phyloP scores from a whole-genome alignment of 164 flowering plant species.

The Houttuynia cordata region DNA sequence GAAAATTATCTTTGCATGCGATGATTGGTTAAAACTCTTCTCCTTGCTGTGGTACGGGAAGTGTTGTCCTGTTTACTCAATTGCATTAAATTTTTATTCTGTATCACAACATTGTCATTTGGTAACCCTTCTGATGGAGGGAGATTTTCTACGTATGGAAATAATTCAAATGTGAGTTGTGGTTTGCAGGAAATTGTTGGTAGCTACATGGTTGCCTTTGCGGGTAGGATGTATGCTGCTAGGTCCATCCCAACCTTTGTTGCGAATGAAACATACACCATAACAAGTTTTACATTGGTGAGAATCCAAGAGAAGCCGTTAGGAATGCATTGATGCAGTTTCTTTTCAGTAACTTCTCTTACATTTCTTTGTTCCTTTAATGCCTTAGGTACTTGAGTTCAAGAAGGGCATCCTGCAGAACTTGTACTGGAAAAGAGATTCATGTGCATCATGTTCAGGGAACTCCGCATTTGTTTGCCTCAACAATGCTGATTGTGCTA shows the following conservation, averaged over 20 bases:
- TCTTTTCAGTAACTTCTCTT: not conserved
- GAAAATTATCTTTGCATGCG: too few relatives aligned
- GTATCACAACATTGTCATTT: too few relatives aligned
- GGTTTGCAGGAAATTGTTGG: constrained; percentile 40
- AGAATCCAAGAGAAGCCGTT: constrained; percentile 8
- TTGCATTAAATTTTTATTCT: too few relatives aligned
- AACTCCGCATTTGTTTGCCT: constrained; percentile 57
- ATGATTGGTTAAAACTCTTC: too few relatives aligned
- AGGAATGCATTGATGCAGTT: not conserved
- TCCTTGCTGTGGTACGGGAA: too few relatives aligned
- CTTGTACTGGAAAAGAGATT: constrained; percentile 89
- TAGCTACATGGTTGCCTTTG: constrained; percentile 98
- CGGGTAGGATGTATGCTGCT: constrained; percentile 96
- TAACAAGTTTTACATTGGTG: constrained; percentile 94
- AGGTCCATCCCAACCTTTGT: constrained; percentile 73
- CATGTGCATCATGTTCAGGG: constrained; percentile 67
- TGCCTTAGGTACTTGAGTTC: constrained; percentile 66
- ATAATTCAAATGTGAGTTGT: not conserved
- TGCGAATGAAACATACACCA: constrained; percentile 55
- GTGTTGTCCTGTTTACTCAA: too few relatives aligned
- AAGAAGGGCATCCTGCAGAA: constrained; percentile 80
- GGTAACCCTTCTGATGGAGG: too few relatives aligned
- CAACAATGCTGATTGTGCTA: constrained; percentile 82
- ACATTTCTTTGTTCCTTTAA: not conserved
- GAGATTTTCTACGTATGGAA: too few relatives aligned